Percentiles rank a stretch among this genome's conserved stretches.
Conservation (phyloP, 108 stramenopile species). For the Schizochytrium sp. region DNA sequence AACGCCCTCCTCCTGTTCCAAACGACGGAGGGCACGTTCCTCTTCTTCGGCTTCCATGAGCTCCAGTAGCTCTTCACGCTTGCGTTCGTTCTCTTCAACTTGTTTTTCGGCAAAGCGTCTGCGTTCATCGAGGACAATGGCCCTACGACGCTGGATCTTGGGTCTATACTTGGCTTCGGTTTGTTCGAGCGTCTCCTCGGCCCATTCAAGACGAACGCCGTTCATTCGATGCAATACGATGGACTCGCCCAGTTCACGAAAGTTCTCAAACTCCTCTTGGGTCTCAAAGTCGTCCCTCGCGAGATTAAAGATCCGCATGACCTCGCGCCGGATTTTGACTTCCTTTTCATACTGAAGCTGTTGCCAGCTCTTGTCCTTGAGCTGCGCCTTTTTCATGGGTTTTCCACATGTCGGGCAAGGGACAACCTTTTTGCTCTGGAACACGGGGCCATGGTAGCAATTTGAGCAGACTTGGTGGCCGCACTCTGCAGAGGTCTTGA, state of each 20-base stretch:
- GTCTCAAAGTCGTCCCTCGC: not conserved
- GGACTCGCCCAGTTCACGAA: not conserved
- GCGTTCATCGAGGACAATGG: not conserved
- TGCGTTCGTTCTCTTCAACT: not conserved
- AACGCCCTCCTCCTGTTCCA: not conserved
- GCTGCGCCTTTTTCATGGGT: slow-evolving; percentile 1
- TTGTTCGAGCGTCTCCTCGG: not conserved
- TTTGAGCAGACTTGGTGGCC: not conserved
- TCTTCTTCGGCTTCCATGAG: not conserved
- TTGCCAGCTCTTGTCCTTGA: not conserved
- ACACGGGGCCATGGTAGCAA: not conserved
- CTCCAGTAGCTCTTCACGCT: not conserved
- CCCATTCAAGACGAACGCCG: not conserved
- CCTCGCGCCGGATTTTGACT: slow-evolving; percentile 1
- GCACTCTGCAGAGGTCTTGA: not conserved
- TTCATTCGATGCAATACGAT: not conserved
- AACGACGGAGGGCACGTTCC: not conserved
- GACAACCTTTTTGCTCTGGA: not conserved
- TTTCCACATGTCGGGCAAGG: not conserved
- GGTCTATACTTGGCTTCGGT: not conserved
- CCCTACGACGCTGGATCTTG: not conserved
- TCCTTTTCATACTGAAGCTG: not conserved
- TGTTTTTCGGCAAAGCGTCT: not conserved
- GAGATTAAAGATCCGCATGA: not conserved
- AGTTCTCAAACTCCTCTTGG: not conserved